Percentiles rank a stretch among this genome's conserved stretches.
phyloP scores from a whole-genome alignment of 1,284 basidiomycete species.

The Cryptococcus neoformans region DNA sequence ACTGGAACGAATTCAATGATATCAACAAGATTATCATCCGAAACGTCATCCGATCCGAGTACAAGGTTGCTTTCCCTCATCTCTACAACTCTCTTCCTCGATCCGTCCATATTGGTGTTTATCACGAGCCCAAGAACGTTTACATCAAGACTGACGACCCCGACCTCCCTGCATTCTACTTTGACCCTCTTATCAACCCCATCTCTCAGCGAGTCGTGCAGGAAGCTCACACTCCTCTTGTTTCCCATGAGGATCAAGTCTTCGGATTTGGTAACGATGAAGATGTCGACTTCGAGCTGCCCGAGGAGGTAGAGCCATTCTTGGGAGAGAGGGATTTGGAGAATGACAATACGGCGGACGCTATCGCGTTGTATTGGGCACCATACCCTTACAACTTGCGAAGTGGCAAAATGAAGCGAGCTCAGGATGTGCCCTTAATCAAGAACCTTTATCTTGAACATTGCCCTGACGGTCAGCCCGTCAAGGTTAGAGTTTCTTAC shows the following conservation, averaged over 20 bases:
- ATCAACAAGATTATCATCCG: constrained; percentile 99
- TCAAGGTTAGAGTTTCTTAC: constrained; percentile 98
- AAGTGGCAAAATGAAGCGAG: constrained; percentile 87
- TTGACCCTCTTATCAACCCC: constrained; percentile 96
- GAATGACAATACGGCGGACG: constrained; percentile 91
- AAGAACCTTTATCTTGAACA: constrained; percentile 99
- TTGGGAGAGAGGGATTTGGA: constrained; percentile 75
- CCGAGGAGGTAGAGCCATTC: constrained; percentile 79
- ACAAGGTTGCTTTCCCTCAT: constrained; percentile 99
- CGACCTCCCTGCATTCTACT: constrained; percentile 99
- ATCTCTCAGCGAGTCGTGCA: constrained; percentile 82
- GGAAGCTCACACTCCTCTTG: constrained; percentile 75
- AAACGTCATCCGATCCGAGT: constrained; percentile 97
- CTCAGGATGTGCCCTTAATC: constrained; percentile 92
- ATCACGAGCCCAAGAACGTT: constrained; percentile 94
- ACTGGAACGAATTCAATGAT: constrained; percentile 99
- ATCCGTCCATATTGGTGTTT: constrained; percentile 85
- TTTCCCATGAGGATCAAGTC: constrained; percentile 85
- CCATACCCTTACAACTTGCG: constrained; percentile 93
- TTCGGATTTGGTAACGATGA: constrained; percentile 79
- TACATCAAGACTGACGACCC: constrained; percentile 99
- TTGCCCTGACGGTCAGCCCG: constrained; percentile 91
- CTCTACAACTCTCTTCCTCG: constrained; percentile 98
- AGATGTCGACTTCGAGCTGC: constrained; percentile 74
- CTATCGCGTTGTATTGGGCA: constrained; percentile 98